phyloP scores from a whole-genome alignment of 768 basidiomycete genomes.

The Asterophora parasitica region DNA sequence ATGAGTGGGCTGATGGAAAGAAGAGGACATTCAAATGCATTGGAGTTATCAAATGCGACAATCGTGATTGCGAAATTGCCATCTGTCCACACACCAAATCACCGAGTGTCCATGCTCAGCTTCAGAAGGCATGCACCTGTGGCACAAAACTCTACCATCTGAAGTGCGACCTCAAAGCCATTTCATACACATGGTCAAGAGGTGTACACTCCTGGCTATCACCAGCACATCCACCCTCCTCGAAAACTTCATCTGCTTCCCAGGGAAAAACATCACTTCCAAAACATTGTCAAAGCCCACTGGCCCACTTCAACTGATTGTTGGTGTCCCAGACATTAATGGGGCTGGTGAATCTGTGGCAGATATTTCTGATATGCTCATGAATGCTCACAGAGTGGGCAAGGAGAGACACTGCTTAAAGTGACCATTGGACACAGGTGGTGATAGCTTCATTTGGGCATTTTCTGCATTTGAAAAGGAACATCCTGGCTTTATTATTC shows the following conservation, averaged over 20 bases:
- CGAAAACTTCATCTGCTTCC: constrained; percentile 5
- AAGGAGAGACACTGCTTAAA: constrained; percentile 9
- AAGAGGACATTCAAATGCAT: too few species aligned
- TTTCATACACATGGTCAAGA: too few species aligned
- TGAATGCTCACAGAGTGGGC: constrained; percentile 9
- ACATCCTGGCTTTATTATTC: constrained; percentile 21
- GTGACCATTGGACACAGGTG: not conserved
- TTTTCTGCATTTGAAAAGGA: constrained; percentile 10
- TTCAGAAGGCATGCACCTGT: not conserved
- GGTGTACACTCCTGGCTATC: not conserved
- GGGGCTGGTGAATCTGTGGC: constrained; percentile 16
- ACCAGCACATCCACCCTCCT: too few species aligned
- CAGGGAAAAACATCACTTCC: not conserved
- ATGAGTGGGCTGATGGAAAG: too few species aligned
- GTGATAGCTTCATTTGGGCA: constrained; percentile 14
- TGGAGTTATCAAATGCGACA: constrained; percentile 7
- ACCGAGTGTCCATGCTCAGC: not conserved
- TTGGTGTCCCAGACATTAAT: constrained; percentile 13
- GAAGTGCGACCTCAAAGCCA: too few species aligned
- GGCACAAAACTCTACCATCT: too few species aligned
- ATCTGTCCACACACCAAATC: not conserved
- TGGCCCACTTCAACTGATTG: constrained; percentile 13
- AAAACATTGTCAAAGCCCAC: not conserved
- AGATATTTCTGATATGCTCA: constrained; percentile 16
- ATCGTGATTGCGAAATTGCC: not conserved